These are phyloP conservation scores for Strobilomyces echinocephalus DNA, from an alignment of 768 basidiomycete genomes.

Conservation along the genomic window DNA sequence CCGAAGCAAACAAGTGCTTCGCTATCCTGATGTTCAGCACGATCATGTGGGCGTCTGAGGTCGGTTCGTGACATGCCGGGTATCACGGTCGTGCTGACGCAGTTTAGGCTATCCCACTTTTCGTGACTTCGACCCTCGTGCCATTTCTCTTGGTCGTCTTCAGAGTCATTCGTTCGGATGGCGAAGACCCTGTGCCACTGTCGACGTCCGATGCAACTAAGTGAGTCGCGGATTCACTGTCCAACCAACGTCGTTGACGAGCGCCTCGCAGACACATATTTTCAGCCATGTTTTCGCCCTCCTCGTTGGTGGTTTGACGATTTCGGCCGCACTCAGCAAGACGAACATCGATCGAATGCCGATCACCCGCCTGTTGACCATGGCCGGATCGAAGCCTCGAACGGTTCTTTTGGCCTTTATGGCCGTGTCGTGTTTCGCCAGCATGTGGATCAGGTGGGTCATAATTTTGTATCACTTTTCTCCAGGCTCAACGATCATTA, in stretches of 20 bases:
- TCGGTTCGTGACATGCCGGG: slow-evolving; percentile 22
- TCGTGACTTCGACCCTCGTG: slow-evolving; percentile 53
- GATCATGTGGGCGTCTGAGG: slow-evolving; percentile 95
- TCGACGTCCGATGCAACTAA: too few species aligned
- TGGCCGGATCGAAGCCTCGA: too few species aligned
- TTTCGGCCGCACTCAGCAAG: slow-evolving; percentile 93
- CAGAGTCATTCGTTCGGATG: slow-evolving; percentile 62
- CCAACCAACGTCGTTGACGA: too few species aligned
- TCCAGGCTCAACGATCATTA: slow-evolving; percentile 26
- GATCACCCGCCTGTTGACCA: slow-evolving; percentile 67
- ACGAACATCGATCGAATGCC: slow-evolving; percentile 90
- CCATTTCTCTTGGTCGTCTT: slow-evolving; percentile 86
- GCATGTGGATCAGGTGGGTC: slow-evolving; percentile 33
- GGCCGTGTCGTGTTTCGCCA: too few species aligned
- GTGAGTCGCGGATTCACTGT: too few species aligned
- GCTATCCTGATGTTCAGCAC: slow-evolving; percentile 57
- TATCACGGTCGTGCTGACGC: too few species aligned
- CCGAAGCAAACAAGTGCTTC: too few species aligned
- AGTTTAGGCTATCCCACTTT: too few species aligned
- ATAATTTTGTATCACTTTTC: neutral
- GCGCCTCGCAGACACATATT: too few species aligned
- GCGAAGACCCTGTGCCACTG: too few species aligned
- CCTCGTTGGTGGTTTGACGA: slow-evolving; percentile 95
- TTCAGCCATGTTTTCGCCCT: slow-evolving; percentile 33
- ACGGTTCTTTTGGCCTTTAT: too few species aligned